Evolutionary conservation across 148 eudicot genomes (phyloP), one percentile per base, ranked within the genome.

Genomic region (Rhododendron mucronatum): DNA sequence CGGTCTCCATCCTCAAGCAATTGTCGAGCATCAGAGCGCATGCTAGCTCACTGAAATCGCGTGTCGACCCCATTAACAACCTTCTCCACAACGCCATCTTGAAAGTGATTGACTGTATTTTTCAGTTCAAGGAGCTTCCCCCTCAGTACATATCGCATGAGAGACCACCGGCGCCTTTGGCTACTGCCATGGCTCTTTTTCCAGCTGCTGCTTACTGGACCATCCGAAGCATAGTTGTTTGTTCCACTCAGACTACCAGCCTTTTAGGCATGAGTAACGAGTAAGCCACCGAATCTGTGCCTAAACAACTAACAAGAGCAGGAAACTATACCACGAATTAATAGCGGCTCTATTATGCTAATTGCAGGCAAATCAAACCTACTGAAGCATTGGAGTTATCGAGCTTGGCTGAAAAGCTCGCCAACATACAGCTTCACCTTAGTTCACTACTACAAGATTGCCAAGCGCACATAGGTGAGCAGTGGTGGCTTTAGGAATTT

Each of bases 181-280:
- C 93, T 1, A 57, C 84, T 20, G 95, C 94, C 48, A 87, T 91
- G 84, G 88, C 93, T 81, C 94, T 90, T 85, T 87, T 95, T 78
- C 98, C 99, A 0, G 86, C 91, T 86, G 99, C 98, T 84, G 96
- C 97, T 57, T 97, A 97, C 85, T 97, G 99, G 99, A 92, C 96
- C 82, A 94, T 97, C 26, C 84, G 96, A 76, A 94, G 96, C 84
- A 87, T 95, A 76, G 96, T 97, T 39, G 95, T 94, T 47, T 92
- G 95, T 80, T 93, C 93, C 12, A 80, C 94, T 7, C 97, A 95
- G 76, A 90, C 93, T 44, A 84, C 89, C 37, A 89, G 93, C 87
- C 94, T 94, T 35, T 90, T 94, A 12, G 97, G 97, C 83, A 91
- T 92, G 93, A 91, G 92, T 55, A 88, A 90, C 44, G 93, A 92